phyloP scores from a whole-genome alignment of 495 filamentous ascomycete species.

The Trichoderma asperelloides region DNA sequence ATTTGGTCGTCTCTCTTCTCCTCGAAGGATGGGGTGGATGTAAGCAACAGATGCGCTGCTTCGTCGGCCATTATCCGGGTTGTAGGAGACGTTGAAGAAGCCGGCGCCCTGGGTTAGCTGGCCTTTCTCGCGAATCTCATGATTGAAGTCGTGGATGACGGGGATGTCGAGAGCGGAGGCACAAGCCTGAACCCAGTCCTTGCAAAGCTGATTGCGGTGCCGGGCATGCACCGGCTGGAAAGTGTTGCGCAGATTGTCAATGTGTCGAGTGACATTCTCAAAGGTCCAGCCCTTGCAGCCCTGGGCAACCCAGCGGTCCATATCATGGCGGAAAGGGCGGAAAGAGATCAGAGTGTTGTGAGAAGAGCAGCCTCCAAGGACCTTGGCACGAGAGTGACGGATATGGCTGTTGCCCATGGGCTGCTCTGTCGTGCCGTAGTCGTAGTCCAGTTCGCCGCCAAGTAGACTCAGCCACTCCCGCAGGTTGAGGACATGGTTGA shows the following conservation, averaged over 20 bases:
- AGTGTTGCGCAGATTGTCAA: slow-evolving; percentile 69
- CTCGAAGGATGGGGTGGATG: slow-evolving; percentile 73
- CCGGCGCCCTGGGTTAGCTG: slow-evolving; percentile 63
- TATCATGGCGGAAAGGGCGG: slow-evolving; percentile 73
- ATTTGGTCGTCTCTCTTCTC: slow-evolving; percentile 66
- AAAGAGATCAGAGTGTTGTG: slow-evolving; percentile 86
- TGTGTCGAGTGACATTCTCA: slow-evolving; percentile 61
- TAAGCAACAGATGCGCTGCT: slow-evolving; percentile 79
- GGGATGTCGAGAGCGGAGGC: slow-evolving; percentile 65
- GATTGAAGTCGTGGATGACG: slow-evolving; percentile 71
- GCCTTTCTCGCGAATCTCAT: slow-evolving; percentile 58
- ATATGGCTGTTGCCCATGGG: slow-evolving; percentile 65
- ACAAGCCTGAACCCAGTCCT: slow-evolving; percentile 73
- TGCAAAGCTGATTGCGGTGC: slow-evolving; percentile 74
- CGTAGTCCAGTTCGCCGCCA: slow-evolving; percentile 75
- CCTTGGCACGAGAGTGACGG: slow-evolving; percentile 75
- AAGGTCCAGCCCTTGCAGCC: slow-evolving; percentile 75
- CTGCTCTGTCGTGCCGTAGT: slow-evolving; percentile 79
- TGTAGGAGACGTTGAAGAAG: slow-evolving; percentile 79
- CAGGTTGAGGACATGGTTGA: slow-evolving; percentile 51
- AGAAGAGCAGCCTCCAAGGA: slow-evolving; percentile 75
- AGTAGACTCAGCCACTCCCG: slow-evolving; percentile 72
- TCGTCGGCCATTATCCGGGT: slow-evolving; percentile 67
- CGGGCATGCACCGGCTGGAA: slow-evolving; percentile 68
- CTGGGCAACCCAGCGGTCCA: slow-evolving; percentile 55